These are phyloP conservation scores for Stachybotrys echinatus DNA, from an alignment of 2,329 filamentous ascomycete genomes.

Conservation along the genomic window DNA sequence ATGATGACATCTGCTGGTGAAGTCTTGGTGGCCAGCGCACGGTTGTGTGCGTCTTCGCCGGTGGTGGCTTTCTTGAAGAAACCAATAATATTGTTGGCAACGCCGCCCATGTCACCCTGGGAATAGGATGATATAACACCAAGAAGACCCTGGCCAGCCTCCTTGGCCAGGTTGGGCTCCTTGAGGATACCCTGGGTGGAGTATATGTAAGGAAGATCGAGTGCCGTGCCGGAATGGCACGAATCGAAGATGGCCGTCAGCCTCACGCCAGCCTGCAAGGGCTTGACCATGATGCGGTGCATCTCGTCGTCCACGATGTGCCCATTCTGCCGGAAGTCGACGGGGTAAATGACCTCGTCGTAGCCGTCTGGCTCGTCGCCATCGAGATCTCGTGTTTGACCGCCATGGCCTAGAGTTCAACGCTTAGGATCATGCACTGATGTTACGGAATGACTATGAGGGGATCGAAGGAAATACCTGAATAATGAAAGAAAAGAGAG, in stretches of 20 bases:
- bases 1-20: constrained; percentile 94
- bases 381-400: constrained; percentile 74
- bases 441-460: too few relatives aligned
- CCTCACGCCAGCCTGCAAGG: constrained; percentile 49
- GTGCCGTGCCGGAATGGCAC: constrained; percentile 61
- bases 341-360: constrained; percentile 79
- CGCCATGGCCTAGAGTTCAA: constrained; percentile 57
- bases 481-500: constrained; percentile 96
- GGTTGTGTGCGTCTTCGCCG: constrained; percentile 77
- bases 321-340: constrained; percentile 73
- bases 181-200: constrained; percentile 65
- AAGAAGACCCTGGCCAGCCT: constrained; percentile 60
- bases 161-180: constrained; percentile 63
- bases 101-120: constrained; percentile 73
- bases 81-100: constrained; percentile 73
- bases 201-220: constrained; percentile 65
- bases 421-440: background rate
- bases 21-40: constrained; percentile 81
- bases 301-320: constrained; percentile 83
- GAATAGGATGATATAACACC: constrained; percentile 54
- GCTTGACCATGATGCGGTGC: constrained; percentile 65
- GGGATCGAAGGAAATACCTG: too few relatives aligned
- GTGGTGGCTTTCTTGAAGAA: constrained; percentile 85
- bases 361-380: constrained; percentile 79
- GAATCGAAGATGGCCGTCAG: constrained; percentile 61